A percentile compares a stretch with the other conserved stretches of the same genome.
These are phyloP conservation scores for Echites panduratus DNA, from an alignment of 257 asterid genomes.

Conservation along the genomic window DNA sequence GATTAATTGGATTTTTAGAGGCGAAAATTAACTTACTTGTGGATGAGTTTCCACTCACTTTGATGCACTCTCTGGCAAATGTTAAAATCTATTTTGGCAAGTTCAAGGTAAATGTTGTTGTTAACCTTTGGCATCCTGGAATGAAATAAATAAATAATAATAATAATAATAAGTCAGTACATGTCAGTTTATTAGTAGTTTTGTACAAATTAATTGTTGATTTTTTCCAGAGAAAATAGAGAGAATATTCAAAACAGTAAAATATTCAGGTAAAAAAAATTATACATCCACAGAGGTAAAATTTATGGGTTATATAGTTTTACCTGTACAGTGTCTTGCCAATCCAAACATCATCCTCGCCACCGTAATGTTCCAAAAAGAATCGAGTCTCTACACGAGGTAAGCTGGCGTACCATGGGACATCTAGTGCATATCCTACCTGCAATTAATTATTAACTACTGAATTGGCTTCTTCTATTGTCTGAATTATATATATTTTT, in stretches of 20 bases:
- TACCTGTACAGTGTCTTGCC: slow-evolving; percentile 92
- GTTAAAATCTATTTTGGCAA: slow-evolving; percentile 69
- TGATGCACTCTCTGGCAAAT: slow-evolving; percentile 64
- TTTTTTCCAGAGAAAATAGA: too few species aligned
- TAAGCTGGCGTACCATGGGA: slow-evolving; percentile 74
- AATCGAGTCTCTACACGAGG: slow-evolving; percentile 76
- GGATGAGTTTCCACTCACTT: slow-evolving; percentile 63
- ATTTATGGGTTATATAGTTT: neutral
- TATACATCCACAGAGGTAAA: too few species aligned
- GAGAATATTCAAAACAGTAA: too few species aligned
- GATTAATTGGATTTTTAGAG: too few species aligned
- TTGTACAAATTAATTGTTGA: too few species aligned
- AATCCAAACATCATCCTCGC: slow-evolving; percentile 89
- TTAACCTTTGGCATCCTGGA: slow-evolving; percentile 74
- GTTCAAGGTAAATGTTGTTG: slow-evolving; percentile 57
- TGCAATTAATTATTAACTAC: slow-evolving; percentile 19
- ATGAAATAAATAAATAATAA: too few species aligned
- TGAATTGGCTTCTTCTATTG: neutral
- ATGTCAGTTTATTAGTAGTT: too few species aligned
- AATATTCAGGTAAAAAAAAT: too few species aligned
- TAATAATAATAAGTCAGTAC: too few species aligned
- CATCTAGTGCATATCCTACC: slow-evolving; percentile 75
- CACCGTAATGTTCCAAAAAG: slow-evolving; percentile 77
- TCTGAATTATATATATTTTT: too few species aligned
- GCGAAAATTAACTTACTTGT: slow-evolving; percentile 37